A percentile compares a stretch with the other conserved stretches of the same genome.
Conservation (phyloP, 495 filamentous ascomycete species). For the Trichocladium uniseriatum region DNA sequence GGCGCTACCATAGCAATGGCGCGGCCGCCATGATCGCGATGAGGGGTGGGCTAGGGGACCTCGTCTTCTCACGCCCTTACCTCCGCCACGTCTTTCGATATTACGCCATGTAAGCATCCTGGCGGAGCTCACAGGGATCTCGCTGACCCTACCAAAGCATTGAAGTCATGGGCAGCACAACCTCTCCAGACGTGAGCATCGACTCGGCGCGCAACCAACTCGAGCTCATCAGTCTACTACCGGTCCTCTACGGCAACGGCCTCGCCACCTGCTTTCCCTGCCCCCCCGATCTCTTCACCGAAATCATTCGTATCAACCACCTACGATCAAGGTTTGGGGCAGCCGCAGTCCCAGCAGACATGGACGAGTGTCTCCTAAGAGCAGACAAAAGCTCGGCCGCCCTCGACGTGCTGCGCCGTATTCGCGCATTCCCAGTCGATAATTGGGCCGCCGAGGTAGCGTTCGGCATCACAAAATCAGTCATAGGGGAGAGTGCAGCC, state of each 20-base stretch:
- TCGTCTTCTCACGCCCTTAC: not conserved
- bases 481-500: no score
- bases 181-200: not conserved
- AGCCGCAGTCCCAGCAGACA: not conserved
- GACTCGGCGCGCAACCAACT: not conserved
- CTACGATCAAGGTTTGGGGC: not conserved
- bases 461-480: not conserved
- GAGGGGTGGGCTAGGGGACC: not conserved
- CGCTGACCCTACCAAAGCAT: not conserved
- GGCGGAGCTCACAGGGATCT: no score
- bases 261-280: conserved; percentile 2
- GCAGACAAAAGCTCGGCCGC: not conserved
- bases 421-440: not conserved
- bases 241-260: conserved; percentile 5
- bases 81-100: conserved; percentile 4
- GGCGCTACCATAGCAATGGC: not conserved
- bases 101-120: conserved; percentile 7
- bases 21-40: not conserved
- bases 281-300: not conserved
- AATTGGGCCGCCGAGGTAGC: conserved; percentile 2
- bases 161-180: not conserved
- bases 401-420: not conserved
- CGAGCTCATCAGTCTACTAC: not conserved
- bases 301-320: conserved; percentile 11
- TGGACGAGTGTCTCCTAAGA: not conserved